Evolutionary conservation across 1,139 yeast genomes (phyloP), one percentile per base, ranked within the genome.

Genomic region (Groenewaldozyma sp.): DNA sequence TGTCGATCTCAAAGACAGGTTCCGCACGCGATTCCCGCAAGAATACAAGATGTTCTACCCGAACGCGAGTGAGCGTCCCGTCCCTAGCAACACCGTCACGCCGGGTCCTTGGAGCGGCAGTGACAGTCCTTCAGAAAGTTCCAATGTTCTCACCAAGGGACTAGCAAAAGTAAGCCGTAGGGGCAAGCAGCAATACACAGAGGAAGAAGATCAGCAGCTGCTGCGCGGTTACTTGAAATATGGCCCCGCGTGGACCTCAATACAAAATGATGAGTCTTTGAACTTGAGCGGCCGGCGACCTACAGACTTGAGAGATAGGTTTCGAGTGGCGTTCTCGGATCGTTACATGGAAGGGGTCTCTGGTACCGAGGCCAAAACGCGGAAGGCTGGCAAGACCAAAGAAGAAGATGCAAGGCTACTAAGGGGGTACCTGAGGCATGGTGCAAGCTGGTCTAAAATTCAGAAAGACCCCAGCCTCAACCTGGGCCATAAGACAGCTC

Each of bases 171-270:
- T 65, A 44, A 63, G 64, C 48, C 63, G 71, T 19, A 67, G 65
- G 44, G 69, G 64, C 49, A 62, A 71, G 20, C 58, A 64, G 9
- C 58, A 64, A 21, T 66, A 67, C 46, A 82, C 95, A 0, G 60
- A 72, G 2, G 84, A 74, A 38, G 98, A 91, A 59, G 97, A 91
- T 62, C 74, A 71, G 28, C 65, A 71, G 32, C 64, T 91, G 35
- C 60, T 83, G 24, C 67, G 69, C 42, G 93, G 95, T 1, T 84
- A 76, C 58, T 64, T 73, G 41, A 71, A 70, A 51, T 77, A 74
- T 57, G 97, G 97, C 0, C 73, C 95, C 0, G 75, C 82, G 26
- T 91, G 98, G 98, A 82, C 86, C 46, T 81, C 80, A 56, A 91
- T 91, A 28, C 70, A 66, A 48, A 58, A 66, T 13, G 71, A 66